Percentiles rank a stretch among this genome's conserved stretches.
These are phyloP conservation scores for Ananas comosus DNA, from an alignment of 176 grass and related monocot genomes.

Conservation along the genomic window DNA sequence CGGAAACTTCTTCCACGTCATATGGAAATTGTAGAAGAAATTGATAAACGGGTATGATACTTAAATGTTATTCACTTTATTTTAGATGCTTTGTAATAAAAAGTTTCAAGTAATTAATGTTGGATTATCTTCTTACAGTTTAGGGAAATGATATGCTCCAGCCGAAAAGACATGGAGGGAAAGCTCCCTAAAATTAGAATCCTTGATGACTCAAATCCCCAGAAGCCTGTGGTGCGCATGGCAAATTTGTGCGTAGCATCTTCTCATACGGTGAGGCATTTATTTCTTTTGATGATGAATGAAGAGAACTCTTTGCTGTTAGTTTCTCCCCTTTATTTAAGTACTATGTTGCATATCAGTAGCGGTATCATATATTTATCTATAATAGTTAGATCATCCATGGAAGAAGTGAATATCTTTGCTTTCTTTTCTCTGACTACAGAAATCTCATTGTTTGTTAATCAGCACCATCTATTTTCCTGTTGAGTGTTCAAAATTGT, in stretches of 20 bases:
- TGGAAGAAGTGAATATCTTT: neutral
- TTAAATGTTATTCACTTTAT: slow-evolving; percentile 13
- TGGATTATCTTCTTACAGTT: slow-evolving; percentile 52
- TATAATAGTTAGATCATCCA: neutral
- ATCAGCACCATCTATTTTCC: too few species aligned
- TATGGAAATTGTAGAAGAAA: slow-evolving; percentile 80
- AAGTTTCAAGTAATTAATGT: slow-evolving; percentile 28
- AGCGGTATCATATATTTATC: neutral
- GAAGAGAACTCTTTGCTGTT: neutral
- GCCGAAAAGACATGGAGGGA: slow-evolving; percentile 55
- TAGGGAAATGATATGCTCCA: slow-evolving; percentile 56
- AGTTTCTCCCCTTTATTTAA: neutral
- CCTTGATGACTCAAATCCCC: slow-evolving; percentile 66
- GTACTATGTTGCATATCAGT: neutral
- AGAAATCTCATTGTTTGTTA: too few species aligned
- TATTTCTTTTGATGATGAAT: slow-evolving; percentile 5
- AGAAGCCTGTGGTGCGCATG: slow-evolving; percentile 81
- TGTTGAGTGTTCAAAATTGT: too few species aligned
- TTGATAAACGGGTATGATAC: slow-evolving; percentile 49
- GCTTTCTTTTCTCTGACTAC: neutral
- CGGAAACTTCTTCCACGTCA: slow-evolving; percentile 71
- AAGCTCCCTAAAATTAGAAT: slow-evolving; percentile 48
- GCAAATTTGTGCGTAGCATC: slow-evolving; percentile 69
- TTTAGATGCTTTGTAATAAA: neutral
- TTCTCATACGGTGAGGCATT: slow-evolving; percentile 40